A percentile compares a stretch with the other conserved stretches of the same genome.
Conservation (phyloP, 176 grass and related monocot species). For the Eleusine indica region DNA sequence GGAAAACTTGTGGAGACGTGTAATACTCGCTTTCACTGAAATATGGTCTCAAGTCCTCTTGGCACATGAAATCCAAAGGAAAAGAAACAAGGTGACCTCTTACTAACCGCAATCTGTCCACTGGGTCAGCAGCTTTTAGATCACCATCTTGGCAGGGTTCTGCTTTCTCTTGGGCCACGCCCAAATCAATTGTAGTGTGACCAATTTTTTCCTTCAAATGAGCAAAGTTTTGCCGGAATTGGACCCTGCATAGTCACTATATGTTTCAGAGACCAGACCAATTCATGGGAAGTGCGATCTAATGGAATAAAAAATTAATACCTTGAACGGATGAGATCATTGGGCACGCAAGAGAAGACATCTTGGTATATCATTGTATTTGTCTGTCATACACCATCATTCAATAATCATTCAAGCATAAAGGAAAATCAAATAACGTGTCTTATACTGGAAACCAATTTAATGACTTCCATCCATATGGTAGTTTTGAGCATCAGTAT, state of each 20-base stretch:
- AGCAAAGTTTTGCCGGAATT: conserved; percentile 72
- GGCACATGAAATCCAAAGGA: conserved; percentile 93
- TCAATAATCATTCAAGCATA: conserved; percentile 33
- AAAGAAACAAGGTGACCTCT: conserved; percentile 92
- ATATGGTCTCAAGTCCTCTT: conserved; percentile 91
- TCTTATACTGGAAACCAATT: conserved; percentile 1
- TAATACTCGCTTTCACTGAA: conserved; percentile 98
- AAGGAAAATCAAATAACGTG: neutral
- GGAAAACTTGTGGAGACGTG: conserved; percentile 92
- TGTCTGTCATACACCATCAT: conserved; percentile 53
- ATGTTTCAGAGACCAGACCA: conserved; percentile 33
- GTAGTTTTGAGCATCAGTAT: conserved; percentile 1
- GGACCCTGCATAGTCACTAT: conserved; percentile 48
- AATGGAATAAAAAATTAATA: conserved; percentile 46
- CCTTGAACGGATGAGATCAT: conserved; percentile 94
- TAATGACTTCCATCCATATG: neutral
- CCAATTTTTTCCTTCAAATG: conserved; percentile 86
- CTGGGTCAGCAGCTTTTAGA: conserved; percentile 52
- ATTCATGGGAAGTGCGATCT: neutral
- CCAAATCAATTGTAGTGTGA: conserved; percentile 83
- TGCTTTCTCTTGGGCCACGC: conserved; percentile 74
- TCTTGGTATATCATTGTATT: conserved; percentile 96
- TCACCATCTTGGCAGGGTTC: conserved; percentile 62
- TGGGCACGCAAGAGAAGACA: conserved; percentile 93
- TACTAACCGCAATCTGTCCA: conserved; percentile 71